Evolutionary conservation across 2,329 filamentous ascomycete species (phyloP).

Genomic region (Alternaria consortialis): DNA sequence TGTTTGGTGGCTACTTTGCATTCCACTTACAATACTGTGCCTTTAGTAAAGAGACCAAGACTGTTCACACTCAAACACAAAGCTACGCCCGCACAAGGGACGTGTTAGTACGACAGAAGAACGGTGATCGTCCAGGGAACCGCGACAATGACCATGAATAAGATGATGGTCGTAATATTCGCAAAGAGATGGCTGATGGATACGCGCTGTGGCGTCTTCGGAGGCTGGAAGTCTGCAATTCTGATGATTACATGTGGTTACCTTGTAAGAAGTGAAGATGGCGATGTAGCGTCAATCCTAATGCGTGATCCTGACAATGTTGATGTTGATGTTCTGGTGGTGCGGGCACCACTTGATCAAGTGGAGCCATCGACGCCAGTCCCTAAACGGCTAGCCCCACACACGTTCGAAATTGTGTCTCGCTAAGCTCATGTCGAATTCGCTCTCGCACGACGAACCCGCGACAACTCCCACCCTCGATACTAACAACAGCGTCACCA

Average conservation of each 20-base stretch:
- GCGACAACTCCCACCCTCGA: conserved; percentile 34
- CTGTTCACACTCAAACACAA: too few relatives aligned
- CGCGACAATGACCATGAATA: not conserved
- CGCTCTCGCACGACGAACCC: conserved; percentile 22
- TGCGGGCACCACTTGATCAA: not conserved
- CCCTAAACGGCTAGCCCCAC: conserved; percentile 17
- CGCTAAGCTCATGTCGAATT: conserved; percentile 14
- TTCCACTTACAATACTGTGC: too few relatives aligned
- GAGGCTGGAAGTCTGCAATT: not conserved
- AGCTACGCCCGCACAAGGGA: not conserved
- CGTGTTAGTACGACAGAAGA: not conserved
- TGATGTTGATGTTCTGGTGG: conserved; percentile 5
- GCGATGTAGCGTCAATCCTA: not conserved
- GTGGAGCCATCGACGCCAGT: conserved; percentile 10
- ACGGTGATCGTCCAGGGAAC: not conserved
- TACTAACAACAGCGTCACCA: conserved; percentile 52
- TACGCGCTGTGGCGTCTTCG: not conserved
- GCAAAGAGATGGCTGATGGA: not conserved
- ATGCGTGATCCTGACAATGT: not conserved
- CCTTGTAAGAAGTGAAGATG: too few relatives aligned
- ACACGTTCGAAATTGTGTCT: conserved; percentile 20
- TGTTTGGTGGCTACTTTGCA: not conserved
- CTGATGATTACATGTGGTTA: not conserved
- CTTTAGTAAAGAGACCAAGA: too few relatives aligned
- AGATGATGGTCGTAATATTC: not conserved